Percentiles rank a stretch among this genome's conserved stretches.
These are phyloP conservation scores for Penicilliopsis zonata DNA, from an alignment of 495 filamentous ascomycete genomes.

Conservation along the genomic window DNA sequence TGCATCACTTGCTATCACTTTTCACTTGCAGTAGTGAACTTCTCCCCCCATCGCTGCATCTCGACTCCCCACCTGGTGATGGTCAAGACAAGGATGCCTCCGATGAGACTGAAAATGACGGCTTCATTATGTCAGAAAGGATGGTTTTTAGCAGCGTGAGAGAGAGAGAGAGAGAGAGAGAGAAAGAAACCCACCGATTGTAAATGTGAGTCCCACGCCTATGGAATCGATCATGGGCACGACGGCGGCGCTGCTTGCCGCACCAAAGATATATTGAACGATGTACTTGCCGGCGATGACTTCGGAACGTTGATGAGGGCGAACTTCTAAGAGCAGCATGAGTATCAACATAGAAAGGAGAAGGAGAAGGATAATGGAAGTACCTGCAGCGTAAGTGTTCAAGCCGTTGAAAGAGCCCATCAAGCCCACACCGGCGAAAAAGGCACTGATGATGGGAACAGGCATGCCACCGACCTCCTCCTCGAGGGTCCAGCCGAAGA, in stretches of 20 bases:
- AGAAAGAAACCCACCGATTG: slow-evolving; percentile 24
- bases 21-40: too few relatives aligned
- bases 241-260: slow-evolving; percentile 48
- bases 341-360: too few relatives aligned
- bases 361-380: slow-evolving; percentile 19
- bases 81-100: slow-evolving; percentile 19
- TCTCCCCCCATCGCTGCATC: slow-evolving; percentile 32
- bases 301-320: slow-evolving; percentile 41
- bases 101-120: slow-evolving; percentile 20
- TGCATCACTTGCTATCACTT: too few relatives aligned
- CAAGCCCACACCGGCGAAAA: slow-evolving; percentile 54
- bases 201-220: slow-evolving; percentile 51
- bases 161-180: not conserved
- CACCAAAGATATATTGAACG: slow-evolving; percentile 58
- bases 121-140: slow-evolving; percentile 8
- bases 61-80: slow-evolving; percentile 29
- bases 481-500: slow-evolving; percentile 63
- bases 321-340: too few relatives aligned
- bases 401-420: slow-evolving; percentile 59
- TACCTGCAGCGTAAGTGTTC: slow-evolving; percentile 67
- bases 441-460: slow-evolving; percentile 56
- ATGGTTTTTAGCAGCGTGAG: not conserved
- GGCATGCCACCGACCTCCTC: slow-evolving; percentile 51
- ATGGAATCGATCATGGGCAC: slow-evolving; percentile 52
- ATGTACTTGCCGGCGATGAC: slow-evolving; percentile 66